Conservation (phyloP, 2,329 filamentous ascomycete species). For the Thielaviopsis populi region DNA sequence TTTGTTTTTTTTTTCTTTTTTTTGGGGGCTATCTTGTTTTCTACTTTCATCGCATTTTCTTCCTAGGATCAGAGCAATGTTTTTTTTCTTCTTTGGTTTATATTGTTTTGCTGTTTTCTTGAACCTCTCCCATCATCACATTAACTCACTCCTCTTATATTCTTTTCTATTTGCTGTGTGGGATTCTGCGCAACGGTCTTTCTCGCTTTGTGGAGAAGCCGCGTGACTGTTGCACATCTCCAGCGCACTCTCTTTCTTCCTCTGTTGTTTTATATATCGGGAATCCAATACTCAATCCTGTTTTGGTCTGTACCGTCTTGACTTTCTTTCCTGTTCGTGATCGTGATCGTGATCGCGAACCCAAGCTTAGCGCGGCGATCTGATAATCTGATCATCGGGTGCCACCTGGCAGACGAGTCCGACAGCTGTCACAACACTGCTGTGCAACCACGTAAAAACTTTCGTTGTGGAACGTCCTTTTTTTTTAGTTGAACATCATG, state of each 20-base stretch:
- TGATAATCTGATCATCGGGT: neutral
- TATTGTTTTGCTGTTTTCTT: neutral
- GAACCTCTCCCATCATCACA: neutral
- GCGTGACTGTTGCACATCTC: neutral
- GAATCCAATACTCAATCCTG: neutral
- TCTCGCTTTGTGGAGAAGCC: conserved; percentile 9
- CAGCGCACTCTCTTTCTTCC: neutral
- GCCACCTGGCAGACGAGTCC: neutral
- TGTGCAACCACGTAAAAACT: neutral
- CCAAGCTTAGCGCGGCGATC: no score
- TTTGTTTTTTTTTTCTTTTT: neutral
- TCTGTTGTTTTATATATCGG: neutral
- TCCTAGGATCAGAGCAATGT: neutral
- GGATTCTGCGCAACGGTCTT: no score
- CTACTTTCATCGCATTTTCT: conserved; percentile 1
- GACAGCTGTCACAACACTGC: neutral
- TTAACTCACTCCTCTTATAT: neutral
- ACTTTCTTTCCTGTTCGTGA: no score
- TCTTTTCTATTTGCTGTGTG: neutral
- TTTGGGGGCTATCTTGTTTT: neutral
- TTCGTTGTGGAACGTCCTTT: neutral
- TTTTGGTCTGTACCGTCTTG: neutral
- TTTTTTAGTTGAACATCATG: neutral
- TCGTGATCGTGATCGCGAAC: no score
- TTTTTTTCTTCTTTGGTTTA: conserved; percentile 1